A percentile compares a stretch with the other conserved stretches of the same genome.
phyloP scores from a whole-genome alignment of 192 early-diverging fungal genomes.

The Entomortierella beljakovae region DNA sequence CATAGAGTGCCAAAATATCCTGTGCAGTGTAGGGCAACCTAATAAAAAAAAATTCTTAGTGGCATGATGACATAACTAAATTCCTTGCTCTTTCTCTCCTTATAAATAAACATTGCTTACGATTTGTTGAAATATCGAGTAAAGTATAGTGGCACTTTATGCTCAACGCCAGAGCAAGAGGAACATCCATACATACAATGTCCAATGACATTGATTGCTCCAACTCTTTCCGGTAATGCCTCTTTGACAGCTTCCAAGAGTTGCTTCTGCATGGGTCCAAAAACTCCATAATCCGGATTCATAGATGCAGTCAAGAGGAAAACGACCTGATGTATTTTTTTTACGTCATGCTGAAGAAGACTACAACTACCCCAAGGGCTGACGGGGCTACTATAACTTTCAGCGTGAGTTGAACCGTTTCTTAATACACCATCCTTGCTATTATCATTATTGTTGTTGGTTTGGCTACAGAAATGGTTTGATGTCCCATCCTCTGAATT shows the following conservation, averaged over 20 bases:
- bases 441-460: background rate
- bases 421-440: background rate
- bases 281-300: constrained; percentile 44
- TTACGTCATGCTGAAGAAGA: constrained; percentile 1
- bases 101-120: constrained; percentile 11
- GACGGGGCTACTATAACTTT: constrained; percentile 2
- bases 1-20: constrained; percentile 18
- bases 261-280: constrained; percentile 35
- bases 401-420: background rate
- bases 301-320: constrained; percentile 53
- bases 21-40: constrained; percentile 52
- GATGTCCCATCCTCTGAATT: background rate
- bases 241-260: constrained; percentile 39
- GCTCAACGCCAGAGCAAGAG: constrained; percentile 48
- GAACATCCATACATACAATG: constrained; percentile 55
- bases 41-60: background rate
- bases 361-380: constrained; percentile 9
- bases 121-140: constrained; percentile 51
- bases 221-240: constrained; percentile 34
- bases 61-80: background rate
- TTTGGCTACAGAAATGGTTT: background rate
- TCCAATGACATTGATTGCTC: constrained; percentile 41
- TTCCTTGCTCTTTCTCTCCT: background rate
- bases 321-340: constrained; percentile 45
- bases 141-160: constrained; percentile 54